Evolutionary conservation across 176 grass and related monocot genomes (phyloP).

Genomic region (Oryza nivara): DNA sequence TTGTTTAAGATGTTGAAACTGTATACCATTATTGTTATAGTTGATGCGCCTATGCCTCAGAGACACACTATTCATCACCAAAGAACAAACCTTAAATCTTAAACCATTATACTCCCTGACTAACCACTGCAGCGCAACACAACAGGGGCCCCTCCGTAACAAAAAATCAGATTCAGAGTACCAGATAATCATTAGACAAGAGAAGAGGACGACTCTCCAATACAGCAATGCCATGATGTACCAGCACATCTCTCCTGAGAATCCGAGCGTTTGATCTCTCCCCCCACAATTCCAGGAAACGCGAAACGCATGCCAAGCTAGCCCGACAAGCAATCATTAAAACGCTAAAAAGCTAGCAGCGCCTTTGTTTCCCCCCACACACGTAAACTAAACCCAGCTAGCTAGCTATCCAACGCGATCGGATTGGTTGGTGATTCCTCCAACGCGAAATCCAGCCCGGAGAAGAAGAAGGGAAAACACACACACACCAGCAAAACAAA

Average conservation of each 20-base stretch:
- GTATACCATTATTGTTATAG: constrained; percentile 16
- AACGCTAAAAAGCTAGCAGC: constrained; percentile 24
- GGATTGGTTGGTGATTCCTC: not conserved
- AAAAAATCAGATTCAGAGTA: not conserved
- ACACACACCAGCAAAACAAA: not conserved
- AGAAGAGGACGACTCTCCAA: not conserved
- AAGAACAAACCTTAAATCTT: not conserved
- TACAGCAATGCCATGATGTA: not conserved
- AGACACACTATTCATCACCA: not conserved
- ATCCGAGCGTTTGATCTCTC: constrained; percentile 10
- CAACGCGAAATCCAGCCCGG: not conserved
- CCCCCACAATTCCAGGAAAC: not conserved
- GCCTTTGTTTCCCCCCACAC: not conserved
- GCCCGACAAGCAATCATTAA: constrained; percentile 13
- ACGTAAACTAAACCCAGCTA: not conserved
- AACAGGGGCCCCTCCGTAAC: not conserved
- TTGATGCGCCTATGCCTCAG: not conserved
- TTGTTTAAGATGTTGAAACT: not conserved
- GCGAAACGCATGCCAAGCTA: constrained; percentile 27
- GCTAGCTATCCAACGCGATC: not conserved
- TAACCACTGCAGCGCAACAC: not conserved
- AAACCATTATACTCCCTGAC: not conserved
- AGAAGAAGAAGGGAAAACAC: not conserved
- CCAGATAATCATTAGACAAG: not conserved
- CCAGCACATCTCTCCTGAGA: not conserved